phyloP scores from a whole-genome alignment of 1,284 basidiomycete genomes.

The Cutaneotrichosporon dermatis region DNA sequence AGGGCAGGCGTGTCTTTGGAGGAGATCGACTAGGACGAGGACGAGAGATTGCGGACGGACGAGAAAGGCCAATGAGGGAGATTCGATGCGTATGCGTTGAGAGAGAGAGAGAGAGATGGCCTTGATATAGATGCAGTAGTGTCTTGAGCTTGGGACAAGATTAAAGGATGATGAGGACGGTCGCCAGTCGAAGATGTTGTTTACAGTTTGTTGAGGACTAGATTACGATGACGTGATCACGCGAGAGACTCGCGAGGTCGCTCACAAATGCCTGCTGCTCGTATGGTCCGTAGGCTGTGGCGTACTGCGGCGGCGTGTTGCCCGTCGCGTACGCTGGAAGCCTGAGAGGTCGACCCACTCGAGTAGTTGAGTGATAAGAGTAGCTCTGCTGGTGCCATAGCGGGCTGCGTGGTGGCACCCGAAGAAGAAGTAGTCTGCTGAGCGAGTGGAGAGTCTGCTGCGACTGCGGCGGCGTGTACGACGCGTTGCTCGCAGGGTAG shows the following conservation, averaged over 20 bases:
- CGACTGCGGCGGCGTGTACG: conserved; percentile 5
- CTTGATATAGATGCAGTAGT: not conserved
- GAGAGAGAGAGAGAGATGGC: not conserved
- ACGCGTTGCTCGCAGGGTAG: conserved; percentile 5
- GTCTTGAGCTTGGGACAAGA: not conserved
- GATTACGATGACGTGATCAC: not conserved
- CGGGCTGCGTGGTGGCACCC: not conserved
- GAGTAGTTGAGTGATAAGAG: conserved; percentile 2
- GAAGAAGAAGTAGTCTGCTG: not conserved
- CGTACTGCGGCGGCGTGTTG: conserved; percentile 8
- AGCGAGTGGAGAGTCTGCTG: conserved; percentile 7
- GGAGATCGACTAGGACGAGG: too few species aligned
- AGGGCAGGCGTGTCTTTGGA: not conserved
- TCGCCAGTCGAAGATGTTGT: not conserved
- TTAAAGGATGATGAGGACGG: not conserved
- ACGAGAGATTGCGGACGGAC: too few species aligned
- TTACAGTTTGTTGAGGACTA: not conserved
- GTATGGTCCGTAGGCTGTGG: conserved; percentile 9
- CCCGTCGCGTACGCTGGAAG: conserved; percentile 1
- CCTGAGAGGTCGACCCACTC: not conserved
- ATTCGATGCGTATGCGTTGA: not conserved
- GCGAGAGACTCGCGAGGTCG: conserved; percentile 15
- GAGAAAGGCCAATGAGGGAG: not conserved
- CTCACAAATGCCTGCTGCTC: conserved; percentile 11
- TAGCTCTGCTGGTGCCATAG: conserved; percentile 6